phyloP scores from a whole-genome alignment of 2,329 filamentous ascomycete species.

The Periconia sp. region DNA sequence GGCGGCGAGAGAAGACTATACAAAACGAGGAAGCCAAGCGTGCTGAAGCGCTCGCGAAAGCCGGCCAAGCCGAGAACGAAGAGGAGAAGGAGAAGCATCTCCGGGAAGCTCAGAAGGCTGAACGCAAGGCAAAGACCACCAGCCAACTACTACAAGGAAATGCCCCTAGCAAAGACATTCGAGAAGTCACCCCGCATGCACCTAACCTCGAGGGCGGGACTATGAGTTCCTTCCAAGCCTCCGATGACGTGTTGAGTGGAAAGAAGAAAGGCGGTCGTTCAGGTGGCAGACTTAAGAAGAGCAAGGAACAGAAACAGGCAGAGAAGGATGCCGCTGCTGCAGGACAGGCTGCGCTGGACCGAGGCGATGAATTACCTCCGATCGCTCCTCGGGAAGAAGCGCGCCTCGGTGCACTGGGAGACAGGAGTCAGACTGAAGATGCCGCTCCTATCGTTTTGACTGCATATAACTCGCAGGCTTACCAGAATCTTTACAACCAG shows the following conservation, averaged over 20 bases:
- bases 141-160: conserved; percentile 85
- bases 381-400: conserved; percentile 63
- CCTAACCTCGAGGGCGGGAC: conserved; percentile 82
- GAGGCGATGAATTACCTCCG: conserved; percentile 70
- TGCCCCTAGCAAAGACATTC: conserved; percentile 70
- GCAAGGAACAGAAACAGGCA: conserved; percentile 69
- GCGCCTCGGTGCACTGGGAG: conserved; percentile 47
- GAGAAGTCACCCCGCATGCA: conserved; percentile 71
- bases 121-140: conserved; percentile 90
- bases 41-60: conserved; percentile 74
- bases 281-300: conserved; percentile 78
- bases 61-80: conserved; percentile 77
- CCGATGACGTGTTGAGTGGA: conserved; percentile 52
- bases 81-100: conserved; percentile 78
- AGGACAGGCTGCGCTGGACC: conserved; percentile 80
- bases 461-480: conserved; percentile 84
- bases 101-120: conserved; percentile 83
- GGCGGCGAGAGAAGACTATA: conserved; percentile 89
- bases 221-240: conserved; percentile 80
- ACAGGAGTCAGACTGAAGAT: conserved; percentile 54
- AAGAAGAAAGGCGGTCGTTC: conserved; percentile 57
- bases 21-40: conserved; percentile 87
- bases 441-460: conserved; percentile 38
- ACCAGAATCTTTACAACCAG: conserved; percentile 95
- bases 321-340: conserved; percentile 79